Conservation (phyloP, 2,329 filamentous ascomycete species). For the Pseudocercospora fuligena region DNA sequence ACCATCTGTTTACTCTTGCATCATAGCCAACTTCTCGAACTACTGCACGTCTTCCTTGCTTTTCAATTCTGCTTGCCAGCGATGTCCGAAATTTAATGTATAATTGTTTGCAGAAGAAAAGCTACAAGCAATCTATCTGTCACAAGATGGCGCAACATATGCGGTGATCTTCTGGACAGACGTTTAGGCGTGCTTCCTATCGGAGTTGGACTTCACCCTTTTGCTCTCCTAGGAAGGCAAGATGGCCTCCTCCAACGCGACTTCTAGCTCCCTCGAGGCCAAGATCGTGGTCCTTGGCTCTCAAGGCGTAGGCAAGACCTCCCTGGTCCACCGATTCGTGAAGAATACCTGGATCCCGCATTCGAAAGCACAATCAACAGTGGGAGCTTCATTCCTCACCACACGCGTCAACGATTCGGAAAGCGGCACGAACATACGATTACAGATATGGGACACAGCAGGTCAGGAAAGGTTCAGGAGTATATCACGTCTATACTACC, state of each 20-base stretch:
- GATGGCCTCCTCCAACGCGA: conserved; percentile 22
- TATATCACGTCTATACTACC: conserved; percentile 94
- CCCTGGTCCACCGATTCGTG: conserved; percentile 75
- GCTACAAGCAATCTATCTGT: not conserved
- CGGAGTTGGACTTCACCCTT: not conserved
- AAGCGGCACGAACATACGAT: conserved; percentile 81
- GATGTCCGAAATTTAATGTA: not conserved
- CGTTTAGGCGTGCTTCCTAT: not conserved
- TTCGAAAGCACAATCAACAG: conserved; percentile 51
- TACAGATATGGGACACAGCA: conserved; percentile 96
- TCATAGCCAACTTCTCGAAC: conserved; percentile 6
- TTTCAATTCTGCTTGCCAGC: not conserved
- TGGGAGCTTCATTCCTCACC: conserved; percentile 63
- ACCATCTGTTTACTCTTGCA: conserved; percentile 18
- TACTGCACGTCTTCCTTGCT: not conserved
- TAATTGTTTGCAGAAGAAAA: not conserved
- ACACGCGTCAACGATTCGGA: conserved; percentile 75
- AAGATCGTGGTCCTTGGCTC: conserved; percentile 82
- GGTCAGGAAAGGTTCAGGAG: conserved; percentile 94
- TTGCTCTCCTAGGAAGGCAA: not conserved
- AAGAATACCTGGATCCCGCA: conserved; percentile 71
- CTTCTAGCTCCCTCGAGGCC: conserved; percentile 67
- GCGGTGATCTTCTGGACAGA: not conserved
- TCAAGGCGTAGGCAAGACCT: conserved; percentile 80
- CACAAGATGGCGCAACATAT: not conserved